These are phyloP conservation scores for Erodium trifolium DNA, from an alignment of 441 rosid species.

Conservation along the genomic window DNA sequence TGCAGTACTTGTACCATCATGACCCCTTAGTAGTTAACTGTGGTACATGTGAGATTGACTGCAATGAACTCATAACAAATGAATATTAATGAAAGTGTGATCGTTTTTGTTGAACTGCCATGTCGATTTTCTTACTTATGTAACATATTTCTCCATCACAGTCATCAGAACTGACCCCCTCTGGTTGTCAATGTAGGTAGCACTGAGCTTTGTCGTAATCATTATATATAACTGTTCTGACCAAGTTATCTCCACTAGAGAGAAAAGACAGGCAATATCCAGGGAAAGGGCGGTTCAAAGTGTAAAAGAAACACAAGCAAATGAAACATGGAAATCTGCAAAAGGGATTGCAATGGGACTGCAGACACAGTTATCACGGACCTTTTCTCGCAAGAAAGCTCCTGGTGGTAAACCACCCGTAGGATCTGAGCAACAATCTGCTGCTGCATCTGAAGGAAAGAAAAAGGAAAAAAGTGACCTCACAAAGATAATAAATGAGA, in stretches of 20 bases:
- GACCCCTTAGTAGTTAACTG: background rate
- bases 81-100: background rate
- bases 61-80: background rate
- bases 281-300: constrained; percentile 86
- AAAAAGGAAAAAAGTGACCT: constrained; percentile 34
- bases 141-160: background rate
- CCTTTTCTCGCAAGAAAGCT: constrained; percentile 65
- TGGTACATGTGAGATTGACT: background rate
- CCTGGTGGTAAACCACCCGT: constrained; percentile 19
- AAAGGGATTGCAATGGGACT: constrained; percentile 67
- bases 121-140: background rate
- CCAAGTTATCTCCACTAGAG: constrained; percentile 83
- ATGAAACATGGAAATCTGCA: constrained; percentile 86
- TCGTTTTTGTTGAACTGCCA: background rate
- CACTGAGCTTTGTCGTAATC: constrained; percentile 53
- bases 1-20: background rate
- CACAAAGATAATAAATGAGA: constrained; percentile 64
- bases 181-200: constrained; percentile 46
- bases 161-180: constrained; percentile 15
- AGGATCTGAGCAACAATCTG: constrained; percentile 29
- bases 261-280: constrained; percentile 65
- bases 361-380: constrained; percentile 65
- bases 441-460: constrained; percentile 10
- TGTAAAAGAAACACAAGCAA: constrained; percentile 66
- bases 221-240: constrained; percentile 90